Evolutionary conservation across 257 asterid genomes (phyloP).

Genomic region (Dorcoceras hygrometricum): DNA sequence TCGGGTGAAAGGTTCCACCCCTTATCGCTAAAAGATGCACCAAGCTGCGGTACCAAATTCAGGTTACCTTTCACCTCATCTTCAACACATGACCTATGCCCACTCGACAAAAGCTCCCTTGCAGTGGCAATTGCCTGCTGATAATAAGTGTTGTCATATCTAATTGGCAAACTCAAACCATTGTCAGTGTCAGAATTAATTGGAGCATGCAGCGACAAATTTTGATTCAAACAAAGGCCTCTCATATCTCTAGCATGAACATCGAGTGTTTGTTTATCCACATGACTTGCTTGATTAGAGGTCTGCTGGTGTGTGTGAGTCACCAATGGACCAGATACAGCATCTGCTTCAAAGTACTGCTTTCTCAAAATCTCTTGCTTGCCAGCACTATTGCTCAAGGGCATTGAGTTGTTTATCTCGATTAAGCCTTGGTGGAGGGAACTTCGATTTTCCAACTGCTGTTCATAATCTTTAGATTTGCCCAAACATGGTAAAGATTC

Average conservation of each 20-base stretch:
- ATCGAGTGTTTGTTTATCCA: conserved; percentile 19
- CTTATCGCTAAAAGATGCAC: conserved; percentile 27
- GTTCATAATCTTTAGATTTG: conserved; percentile 26
- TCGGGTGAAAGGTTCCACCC: conserved; percentile 29
- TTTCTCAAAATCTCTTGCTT: conserved; percentile 25
- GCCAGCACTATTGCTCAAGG: conserved; percentile 20
- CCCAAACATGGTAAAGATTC: conserved; percentile 17
- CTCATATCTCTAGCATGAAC: conserved; percentile 27
- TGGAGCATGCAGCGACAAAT: conserved; percentile 29
- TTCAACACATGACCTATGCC: conserved; percentile 27
- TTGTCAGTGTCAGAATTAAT: conserved; percentile 30
- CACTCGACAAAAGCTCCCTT: conserved; percentile 32
- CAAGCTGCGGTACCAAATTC: conserved; percentile 24
- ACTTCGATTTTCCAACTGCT: conserved; percentile 19
- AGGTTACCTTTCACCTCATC: conserved; percentile 28
- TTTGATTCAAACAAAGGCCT: conserved; percentile 33
- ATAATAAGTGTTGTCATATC: conserved; percentile 23
- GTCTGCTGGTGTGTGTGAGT: conserved; percentile 25
- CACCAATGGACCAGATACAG: conserved; percentile 26
- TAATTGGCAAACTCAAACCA: conserved; percentile 28
- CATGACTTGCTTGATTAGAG: conserved; percentile 32
- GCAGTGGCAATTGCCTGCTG: conserved; percentile 38
- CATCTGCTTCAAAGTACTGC: conserved; percentile 27
- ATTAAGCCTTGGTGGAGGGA: conserved; percentile 24
- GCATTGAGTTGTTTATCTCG: conserved; percentile 21